Conservation (phyloP, 2,329 filamentous ascomycete species). For the Didymella pomorum region DNA sequence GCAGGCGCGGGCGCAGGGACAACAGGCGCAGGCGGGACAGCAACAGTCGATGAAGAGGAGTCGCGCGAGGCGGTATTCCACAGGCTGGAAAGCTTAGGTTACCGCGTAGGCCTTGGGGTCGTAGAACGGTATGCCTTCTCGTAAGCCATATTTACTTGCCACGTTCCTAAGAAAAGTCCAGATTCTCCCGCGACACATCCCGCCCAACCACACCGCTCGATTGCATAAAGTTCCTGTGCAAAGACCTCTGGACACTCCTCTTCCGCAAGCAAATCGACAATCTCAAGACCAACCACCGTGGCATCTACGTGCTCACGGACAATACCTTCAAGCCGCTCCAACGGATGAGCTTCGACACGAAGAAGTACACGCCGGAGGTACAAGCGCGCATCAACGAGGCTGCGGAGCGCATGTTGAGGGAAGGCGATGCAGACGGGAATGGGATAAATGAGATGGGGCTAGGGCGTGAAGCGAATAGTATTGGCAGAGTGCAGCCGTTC, state of each 20-base stretch:
- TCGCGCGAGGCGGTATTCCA: slow-evolving; percentile 85
- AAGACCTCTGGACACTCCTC: slow-evolving; percentile 93
- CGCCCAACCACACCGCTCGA: slow-evolving; percentile 92
- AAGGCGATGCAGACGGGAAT: slow-evolving; percentile 34
- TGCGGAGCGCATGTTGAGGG: slow-evolving; percentile 34
- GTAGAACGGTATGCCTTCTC: slow-evolving; percentile 75
- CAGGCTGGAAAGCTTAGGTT: slow-evolving; percentile 83
- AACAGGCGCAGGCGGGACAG: slow-evolving; percentile 31
- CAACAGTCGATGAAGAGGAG: slow-evolving; percentile 75
- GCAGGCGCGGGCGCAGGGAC: slow-evolving; percentile 31
- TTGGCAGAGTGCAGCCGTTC: slow-evolving; percentile 63
- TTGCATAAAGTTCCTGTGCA: slow-evolving; percentile 98
- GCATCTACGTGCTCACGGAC: slow-evolving; percentile 95
- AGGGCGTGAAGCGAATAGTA: slow-evolving; percentile 61
- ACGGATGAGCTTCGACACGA: slow-evolving; percentile 81
- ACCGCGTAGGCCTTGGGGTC: slow-evolving; percentile 89
- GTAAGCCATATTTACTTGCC: background rate
- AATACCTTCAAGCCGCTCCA: slow-evolving; percentile 87
- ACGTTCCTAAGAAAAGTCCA: slow-evolving; percentile 43
- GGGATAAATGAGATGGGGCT: slow-evolving; percentile 21
- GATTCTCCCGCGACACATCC: slow-evolving; percentile 82
- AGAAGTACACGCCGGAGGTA: slow-evolving; percentile 40
- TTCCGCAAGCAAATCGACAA: slow-evolving; percentile 99
- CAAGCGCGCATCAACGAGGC: slow-evolving; percentile 29
- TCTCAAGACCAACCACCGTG: slow-evolving; percentile 95